Conservation (phyloP, 176 grass and related monocot species). For the Typha latifolia region DNA sequence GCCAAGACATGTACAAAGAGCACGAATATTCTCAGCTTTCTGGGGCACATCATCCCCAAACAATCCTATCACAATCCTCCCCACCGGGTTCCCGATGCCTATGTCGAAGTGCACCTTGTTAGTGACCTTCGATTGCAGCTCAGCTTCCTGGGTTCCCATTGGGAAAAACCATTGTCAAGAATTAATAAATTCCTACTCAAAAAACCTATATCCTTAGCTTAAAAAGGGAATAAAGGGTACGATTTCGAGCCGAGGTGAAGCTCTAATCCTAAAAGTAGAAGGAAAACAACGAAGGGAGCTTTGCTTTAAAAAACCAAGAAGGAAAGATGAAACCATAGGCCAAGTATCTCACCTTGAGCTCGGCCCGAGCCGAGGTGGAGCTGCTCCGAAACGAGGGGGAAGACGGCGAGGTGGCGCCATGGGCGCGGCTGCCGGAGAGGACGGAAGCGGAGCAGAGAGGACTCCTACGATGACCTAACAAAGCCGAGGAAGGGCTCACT, state of each 20-base stretch:
- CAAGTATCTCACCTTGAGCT: constrained; percentile 35
- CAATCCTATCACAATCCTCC: constrained; percentile 78
- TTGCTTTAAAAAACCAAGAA: background rate
- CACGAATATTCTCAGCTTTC: constrained; percentile 74
- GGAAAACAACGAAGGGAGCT: background rate
- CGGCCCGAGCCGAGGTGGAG: constrained; percentile 38
- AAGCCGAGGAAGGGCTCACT: background rate
- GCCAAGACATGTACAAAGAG: constrained; percentile 64
- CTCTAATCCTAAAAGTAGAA: background rate
- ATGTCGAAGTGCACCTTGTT: constrained; percentile 97
- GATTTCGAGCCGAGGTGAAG: background rate
- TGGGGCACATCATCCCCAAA: constrained; percentile 85
- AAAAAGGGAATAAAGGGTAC: background rate
- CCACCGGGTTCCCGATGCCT: constrained; percentile 67
- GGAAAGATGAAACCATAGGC: background rate
- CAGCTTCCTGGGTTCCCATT: constrained; percentile 32
- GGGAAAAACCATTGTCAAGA: background rate
- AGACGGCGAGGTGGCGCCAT: background rate
- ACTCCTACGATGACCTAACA: constrained; percentile 6
- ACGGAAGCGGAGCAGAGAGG: constrained; percentile 14
- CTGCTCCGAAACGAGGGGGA: constrained; percentile 1
- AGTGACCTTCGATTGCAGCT: constrained; percentile 71
- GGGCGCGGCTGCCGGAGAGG: constrained; percentile 7
- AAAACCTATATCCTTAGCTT: background rate
- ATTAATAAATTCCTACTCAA: background rate